phyloP scores from a whole-genome alignment of 257 asterid genomes.

The Mentha longifolia region DNA sequence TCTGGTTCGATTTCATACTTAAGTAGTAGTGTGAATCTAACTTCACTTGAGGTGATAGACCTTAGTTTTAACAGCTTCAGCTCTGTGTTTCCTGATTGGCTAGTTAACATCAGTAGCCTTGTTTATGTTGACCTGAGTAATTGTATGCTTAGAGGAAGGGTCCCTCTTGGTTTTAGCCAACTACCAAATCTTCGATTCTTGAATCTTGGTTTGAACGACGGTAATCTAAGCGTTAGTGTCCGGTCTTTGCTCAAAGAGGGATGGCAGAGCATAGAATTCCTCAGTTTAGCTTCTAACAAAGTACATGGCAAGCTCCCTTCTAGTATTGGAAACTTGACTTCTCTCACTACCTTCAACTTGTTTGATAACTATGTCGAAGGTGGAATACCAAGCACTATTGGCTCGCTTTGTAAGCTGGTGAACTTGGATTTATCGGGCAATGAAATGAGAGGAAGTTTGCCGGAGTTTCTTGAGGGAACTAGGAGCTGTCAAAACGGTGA shows the following conservation, averaged over 20 bases:
- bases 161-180: slow-evolving; percentile 46
- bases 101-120: slow-evolving; percentile 51
- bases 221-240: slow-evolving; percentile 43
- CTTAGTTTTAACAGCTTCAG: slow-evolving; percentile 45
- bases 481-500: slow-evolving; percentile 32
- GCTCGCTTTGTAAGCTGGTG: slow-evolving; percentile 47
- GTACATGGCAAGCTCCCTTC: slow-evolving; percentile 51
- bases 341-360: slow-evolving; percentile 38
- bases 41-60: slow-evolving; percentile 56
- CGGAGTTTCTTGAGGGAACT: slow-evolving; percentile 41
- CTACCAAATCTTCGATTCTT: slow-evolving; percentile 42
- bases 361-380: slow-evolving; percentile 46
- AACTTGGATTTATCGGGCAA: slow-evolving; percentile 43
- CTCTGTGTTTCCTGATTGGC: slow-evolving; percentile 54
- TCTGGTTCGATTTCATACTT: slow-evolving; percentile 45
- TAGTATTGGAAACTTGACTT: slow-evolving; percentile 44
- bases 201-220: slow-evolving; percentile 43
- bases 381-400: slow-evolving; percentile 46
- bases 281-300: slow-evolving; percentile 36
- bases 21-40: slow-evolving; percentile 34
- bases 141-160: slow-evolving; percentile 49
- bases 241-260: slow-evolving; percentile 38
- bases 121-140: slow-evolving; percentile 43
- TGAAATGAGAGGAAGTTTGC: slow-evolving; percentile 44
- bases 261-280: slow-evolving; percentile 49